Base-by-base conservation (phyloP, 164 flowering plant species). In the Liriodendron chinense region DNA sequence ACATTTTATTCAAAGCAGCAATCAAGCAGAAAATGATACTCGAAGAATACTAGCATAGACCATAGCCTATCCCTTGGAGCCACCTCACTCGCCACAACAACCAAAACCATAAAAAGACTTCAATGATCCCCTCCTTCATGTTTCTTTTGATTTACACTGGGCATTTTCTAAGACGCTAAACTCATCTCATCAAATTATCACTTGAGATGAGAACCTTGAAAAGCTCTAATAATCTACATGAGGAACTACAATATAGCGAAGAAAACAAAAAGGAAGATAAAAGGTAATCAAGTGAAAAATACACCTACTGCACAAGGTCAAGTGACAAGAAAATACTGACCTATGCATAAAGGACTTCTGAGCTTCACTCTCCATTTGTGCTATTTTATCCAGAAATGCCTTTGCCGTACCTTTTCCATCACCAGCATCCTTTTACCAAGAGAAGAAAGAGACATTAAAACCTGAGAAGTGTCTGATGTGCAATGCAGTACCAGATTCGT, bases 331-430 rank as follows among this genome's bases (percentile, higher is more conserved):
- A 68, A 28, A 9, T 64, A 78, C 94, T 83, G 63, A 96, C 99
- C 99, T 83, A 73, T 96, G 99, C 99, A 96, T 94, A 79, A 96
- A 91, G 20, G 99, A 96, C 80, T 92, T 92, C 82, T 94, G 91
- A 47, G 99, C 99, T 80, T 92, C 97, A 85, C 88, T 84, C 85
- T 96, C 99, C 89, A 82, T 56, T 26, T 79, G 83, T 26, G 98
- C 95, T 75, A 94, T 92, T 82, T 80, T 90, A 68, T 89, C 91
- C 85, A 96, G 78, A 79, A 96, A 85, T 63, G 78, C 82, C 82
- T 85, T 94, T 53, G 98, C 93, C n/a, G 98, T 92, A 71, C 99
- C 99, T 72, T 81, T 82, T 25, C 97, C 97, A 86, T 88, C 96
- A 69, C 91, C 94, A 83, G 85, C 82, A 81, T 79, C 91, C 98